These are phyloP conservation scores for Talaromyces ruber DNA, from an alignment of 495 filamentous ascomycete genomes.

Conservation along the genomic window DNA sequence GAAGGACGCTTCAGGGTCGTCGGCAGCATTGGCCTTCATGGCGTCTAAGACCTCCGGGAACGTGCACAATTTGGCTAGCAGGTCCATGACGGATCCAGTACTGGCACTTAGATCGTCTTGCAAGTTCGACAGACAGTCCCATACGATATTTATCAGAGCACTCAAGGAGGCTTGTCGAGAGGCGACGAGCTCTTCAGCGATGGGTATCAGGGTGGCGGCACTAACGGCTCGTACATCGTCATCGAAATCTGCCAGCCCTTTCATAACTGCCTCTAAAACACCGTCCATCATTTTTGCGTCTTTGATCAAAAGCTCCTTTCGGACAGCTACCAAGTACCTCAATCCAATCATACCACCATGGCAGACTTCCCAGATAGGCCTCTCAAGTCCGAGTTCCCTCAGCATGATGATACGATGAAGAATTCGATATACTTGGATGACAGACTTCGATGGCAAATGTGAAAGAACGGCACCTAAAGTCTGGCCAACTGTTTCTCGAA, in stretches of 20 bases:
- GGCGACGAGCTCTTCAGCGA: slow-evolving; percentile 85
- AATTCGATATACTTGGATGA: slow-evolving; percentile 70
- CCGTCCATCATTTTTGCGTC: slow-evolving; percentile 85
- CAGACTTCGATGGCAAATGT: slow-evolving; percentile 64
- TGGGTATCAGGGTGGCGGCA: slow-evolving; percentile 90
- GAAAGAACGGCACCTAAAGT: slow-evolving; percentile 81
- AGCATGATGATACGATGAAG: slow-evolving; percentile 90
- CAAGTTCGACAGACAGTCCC: slow-evolving; percentile 91
- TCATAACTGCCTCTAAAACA: slow-evolving; percentile 86
- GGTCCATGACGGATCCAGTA: slow-evolving; percentile 95
- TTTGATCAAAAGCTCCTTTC: slow-evolving; percentile 80
- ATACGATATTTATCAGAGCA: slow-evolving; percentile 84
- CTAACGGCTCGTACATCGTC: slow-evolving; percentile 96
- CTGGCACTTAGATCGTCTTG: slow-evolving; percentile 95
- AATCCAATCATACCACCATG: slow-evolving; percentile 98
- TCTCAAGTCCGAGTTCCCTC: slow-evolving; percentile 59
- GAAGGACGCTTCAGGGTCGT: slow-evolving; percentile 80
- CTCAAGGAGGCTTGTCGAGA: slow-evolving; percentile 69
- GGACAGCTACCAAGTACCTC: slow-evolving; percentile 86
- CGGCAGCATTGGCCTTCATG: slow-evolving; percentile 83
- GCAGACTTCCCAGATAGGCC: slow-evolving; percentile 83
- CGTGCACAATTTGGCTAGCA: slow-evolving; percentile 89
- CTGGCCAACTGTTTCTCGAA: slow-evolving; percentile 94
- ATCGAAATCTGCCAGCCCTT: slow-evolving; percentile 80
- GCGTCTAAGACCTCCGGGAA: slow-evolving; percentile 88